Evolutionary conservation across 2,329 filamentous ascomycete genomes (phyloP).

Genomic region (Aureobasidium musti): DNA sequence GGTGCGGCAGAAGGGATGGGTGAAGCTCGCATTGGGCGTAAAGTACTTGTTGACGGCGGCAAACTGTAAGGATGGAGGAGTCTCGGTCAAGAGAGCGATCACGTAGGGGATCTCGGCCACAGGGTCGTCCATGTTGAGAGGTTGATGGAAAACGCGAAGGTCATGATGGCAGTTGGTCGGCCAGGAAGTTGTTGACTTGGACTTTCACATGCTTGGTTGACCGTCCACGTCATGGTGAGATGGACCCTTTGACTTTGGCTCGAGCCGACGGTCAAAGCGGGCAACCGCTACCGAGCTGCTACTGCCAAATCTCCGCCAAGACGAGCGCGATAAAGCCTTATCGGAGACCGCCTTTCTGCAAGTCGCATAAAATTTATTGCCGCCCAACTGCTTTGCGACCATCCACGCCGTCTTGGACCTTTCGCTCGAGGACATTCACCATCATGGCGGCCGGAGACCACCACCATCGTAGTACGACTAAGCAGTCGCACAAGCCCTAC

Average conservation of each 20-base stretch:
- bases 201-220: slow-evolving; percentile 23
- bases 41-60: slow-evolving; percentile 71
- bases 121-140: slow-evolving; percentile 35
- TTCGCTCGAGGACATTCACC: slow-evolving; percentile 44
- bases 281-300: neutral
- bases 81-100: slow-evolving; percentile 68
- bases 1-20: slow-evolving; percentile 76
- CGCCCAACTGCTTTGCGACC: neutral
- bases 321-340: slow-evolving; percentile 8
- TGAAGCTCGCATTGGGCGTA: slow-evolving; percentile 68
- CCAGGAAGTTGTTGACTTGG: neutral
- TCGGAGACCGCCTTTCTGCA: slow-evolving; percentile 20
- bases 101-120: slow-evolving; percentile 64
- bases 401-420: neutral
- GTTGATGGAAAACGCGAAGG: neutral
- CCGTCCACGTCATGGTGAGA: slow-evolving; percentile 10
- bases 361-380: slow-evolving; percentile 1
- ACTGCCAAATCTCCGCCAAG: neutral
- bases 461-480: slow-evolving; percentile 91
- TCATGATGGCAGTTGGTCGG: neutral
- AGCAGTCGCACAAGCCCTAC: slow-evolving; percentile 83
- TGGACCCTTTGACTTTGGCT: neutral
- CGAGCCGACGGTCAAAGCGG: neutral
- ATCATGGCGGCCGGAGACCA: slow-evolving; percentile 74
- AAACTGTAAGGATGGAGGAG: slow-evolving; percentile 65